Evolutionary conservation across 306 rosid genomes (phyloP).

Genomic region (Vicia faba): DNA sequence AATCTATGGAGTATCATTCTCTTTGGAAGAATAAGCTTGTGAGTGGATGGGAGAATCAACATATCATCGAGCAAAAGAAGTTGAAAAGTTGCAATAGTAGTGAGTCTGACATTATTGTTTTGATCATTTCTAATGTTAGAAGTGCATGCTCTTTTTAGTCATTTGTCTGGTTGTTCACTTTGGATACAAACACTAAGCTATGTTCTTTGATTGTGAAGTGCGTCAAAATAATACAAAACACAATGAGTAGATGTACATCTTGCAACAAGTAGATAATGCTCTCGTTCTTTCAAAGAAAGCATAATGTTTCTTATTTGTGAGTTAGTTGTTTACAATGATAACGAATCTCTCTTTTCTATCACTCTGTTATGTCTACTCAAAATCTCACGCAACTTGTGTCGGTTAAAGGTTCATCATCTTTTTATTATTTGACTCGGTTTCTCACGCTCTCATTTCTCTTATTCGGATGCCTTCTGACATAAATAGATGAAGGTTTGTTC

Average conservation of each 20-base stretch:
- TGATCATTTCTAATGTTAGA: background rate
- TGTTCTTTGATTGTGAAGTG: slow-evolving; percentile 42
- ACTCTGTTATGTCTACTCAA: no score
- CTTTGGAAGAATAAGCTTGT: slow-evolving; percentile 39
- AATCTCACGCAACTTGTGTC: no score
- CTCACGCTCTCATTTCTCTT: no score
- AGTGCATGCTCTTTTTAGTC: slow-evolving; percentile 8
- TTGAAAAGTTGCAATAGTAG: slow-evolving; percentile 48
- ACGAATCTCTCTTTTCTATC: no score
- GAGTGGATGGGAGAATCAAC: slow-evolving; percentile 32
- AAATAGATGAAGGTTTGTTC: no score
- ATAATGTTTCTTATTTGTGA: slow-evolving; percentile 14
- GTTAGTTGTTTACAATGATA: background rate
- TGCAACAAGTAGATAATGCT: slow-evolving; percentile 18
- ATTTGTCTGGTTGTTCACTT: slow-evolving; percentile 29
- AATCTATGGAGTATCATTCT: slow-evolving; percentile 69
- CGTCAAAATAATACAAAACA: slow-evolving; percentile 26
- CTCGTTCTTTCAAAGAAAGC: slow-evolving; percentile 10
- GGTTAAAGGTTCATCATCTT: no score
- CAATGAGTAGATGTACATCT: slow-evolving; percentile 25
- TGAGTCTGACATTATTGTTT: slow-evolving; percentile 35
- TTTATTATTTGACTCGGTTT: no score
- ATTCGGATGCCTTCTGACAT: no score
- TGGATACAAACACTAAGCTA: slow-evolving; percentile 21
- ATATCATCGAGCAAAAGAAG: slow-evolving; percentile 46